Base-by-base conservation (phyloP, 176 grass and related monocot genomes). In the Saccharum officinarum region DNA sequence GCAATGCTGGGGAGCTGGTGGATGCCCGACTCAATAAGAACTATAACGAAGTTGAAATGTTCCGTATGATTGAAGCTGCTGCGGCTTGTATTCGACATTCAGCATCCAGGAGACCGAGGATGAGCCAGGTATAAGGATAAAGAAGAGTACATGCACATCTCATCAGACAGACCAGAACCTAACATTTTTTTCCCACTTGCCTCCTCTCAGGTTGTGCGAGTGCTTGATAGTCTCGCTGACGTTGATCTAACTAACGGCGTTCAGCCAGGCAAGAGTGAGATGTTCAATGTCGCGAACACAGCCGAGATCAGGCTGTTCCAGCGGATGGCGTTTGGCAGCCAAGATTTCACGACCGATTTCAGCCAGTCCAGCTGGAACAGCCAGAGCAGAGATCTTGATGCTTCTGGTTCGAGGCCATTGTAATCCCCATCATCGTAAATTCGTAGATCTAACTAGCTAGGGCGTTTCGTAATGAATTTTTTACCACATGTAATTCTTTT, bases 221-320 rank as follows among this genome's bases (percentile, higher is more conserved):
- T 84, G 69, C 91, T 98, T 10, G 97, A 96, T 71, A 94, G 88
- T 75, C 67, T 98, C 7, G 80, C 86, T 2, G 97, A 98, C 10
- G 84, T 83, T 0, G 97, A 98, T 87, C 87, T 98, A 61, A 96
- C 38, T 82, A 96, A 95, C 8, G 97, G 97, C 34, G 49, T 98
- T 61, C 94, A 93, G 76, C 97, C 97, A 6, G 97, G 97, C 59
- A 88, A 94, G 87, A 98, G 97, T 17, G 90, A 92, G 78, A 40
- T 94, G 52, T 98, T 95, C 89, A 98, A 96, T 13, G 88, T 85
- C 0, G 88, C 93, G 0, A 92, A 92, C 28, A 92, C 97, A 0
- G 93, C 93, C 0, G 93, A 99, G 71, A 96, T 99, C 71, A 99
- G 93, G 86, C 54, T 99, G 61, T 96, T 99, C 79, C 97, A 99